Conservation (phyloP, 192 early-diverging fungal genomes). For the Rhizophagus prolifer region DNA sequence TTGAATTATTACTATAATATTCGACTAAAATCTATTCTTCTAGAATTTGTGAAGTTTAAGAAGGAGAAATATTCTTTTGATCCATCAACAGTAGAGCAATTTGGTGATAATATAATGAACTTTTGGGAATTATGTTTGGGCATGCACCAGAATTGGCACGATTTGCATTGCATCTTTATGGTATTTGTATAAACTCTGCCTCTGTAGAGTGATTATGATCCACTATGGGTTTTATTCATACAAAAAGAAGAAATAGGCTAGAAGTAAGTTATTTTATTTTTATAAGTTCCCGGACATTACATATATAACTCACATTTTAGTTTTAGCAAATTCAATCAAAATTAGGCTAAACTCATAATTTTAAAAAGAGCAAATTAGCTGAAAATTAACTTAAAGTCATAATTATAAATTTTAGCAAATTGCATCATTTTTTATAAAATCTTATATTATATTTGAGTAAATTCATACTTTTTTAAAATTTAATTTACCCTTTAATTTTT, state of each 20-base stretch:
- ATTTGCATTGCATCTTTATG: neutral
- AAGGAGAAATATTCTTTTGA: conserved; percentile 20
- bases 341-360: too few species aligned
- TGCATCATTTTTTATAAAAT: too few species aligned
- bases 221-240: neutral
- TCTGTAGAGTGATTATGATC: neutral
- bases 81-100: neutral
- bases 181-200: neutral
- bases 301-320: too few species aligned
- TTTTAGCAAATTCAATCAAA: too few species aligned
- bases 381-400: too few species aligned
- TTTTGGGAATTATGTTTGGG: neutral
- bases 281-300: too few species aligned
- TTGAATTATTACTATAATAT: conserved; percentile 17
- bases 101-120: neutral
- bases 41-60: conserved; percentile 10
- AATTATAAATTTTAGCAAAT: too few species aligned
- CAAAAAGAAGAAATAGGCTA: neutral
- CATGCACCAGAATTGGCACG: neutral
- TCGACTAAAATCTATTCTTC: conserved; percentile 3
- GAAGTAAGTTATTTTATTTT: neutral
- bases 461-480: too few species aligned
- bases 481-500: too few species aligned
- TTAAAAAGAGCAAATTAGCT: too few species aligned
- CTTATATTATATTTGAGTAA: too few species aligned